These are phyloP conservation scores for Cryptosporidium xiaoi DNA, from an alignment of 169 alveolate species.

Conservation along the genomic window DNA sequence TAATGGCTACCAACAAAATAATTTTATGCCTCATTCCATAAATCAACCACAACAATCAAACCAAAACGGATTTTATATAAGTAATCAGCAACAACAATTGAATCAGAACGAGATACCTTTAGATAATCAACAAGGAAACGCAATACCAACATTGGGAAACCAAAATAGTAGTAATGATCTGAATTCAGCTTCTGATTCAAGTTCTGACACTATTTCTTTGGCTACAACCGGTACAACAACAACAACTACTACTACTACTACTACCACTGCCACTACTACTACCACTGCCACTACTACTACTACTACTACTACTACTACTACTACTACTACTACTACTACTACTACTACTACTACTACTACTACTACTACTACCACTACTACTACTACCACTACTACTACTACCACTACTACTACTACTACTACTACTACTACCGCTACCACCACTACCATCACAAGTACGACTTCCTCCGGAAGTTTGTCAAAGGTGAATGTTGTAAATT, in stretches of 20 bases:
- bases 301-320: slow-evolving; percentile 12
- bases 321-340: slow-evolving; percentile 39
- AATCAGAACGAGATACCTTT: neutral
- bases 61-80: neutral
- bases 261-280: neutral
- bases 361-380: neutral
- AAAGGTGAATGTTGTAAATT: neutral
- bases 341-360: slow-evolving; percentile 27
- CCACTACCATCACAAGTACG: neutral
- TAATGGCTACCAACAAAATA: neutral
- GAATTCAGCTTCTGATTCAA: neutral
- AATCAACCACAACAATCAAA: neutral
- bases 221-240: slow-evolving; percentile 3
- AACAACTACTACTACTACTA: slow-evolving; percentile 5
- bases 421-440: slow-evolving; percentile 23
- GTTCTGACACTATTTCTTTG: neutral
- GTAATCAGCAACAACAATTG: neutral
- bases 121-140: neutral
- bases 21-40: neutral
- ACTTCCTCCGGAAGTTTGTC: neutral
- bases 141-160: neutral
- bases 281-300: slow-evolving; percentile 41
- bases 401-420: slow-evolving; percentile 28
- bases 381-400: slow-evolving; percentile 19
- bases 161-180: neutral